Percentiles rank a stretch among this genome's conserved stretches.
Conservation (phyloP, 208 protist species). For the Novymonas esmeraldas region DNA sequence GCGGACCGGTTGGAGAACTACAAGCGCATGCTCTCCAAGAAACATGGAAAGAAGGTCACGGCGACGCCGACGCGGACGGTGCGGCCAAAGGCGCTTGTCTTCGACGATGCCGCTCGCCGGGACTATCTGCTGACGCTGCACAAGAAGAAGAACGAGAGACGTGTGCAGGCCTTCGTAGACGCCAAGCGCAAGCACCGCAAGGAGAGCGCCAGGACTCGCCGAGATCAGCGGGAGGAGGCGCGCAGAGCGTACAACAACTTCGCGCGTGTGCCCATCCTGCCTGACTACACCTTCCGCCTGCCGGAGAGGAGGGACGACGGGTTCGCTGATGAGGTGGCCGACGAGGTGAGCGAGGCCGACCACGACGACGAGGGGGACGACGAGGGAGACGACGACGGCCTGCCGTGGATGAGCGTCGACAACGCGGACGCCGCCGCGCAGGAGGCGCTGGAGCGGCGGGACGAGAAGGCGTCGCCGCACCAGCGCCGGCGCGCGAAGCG, state of each 20-base stretch:
- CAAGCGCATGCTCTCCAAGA: conserved; percentile 56
- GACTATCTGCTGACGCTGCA: conserved; percentile 83
- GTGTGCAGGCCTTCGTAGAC: conserved; percentile 87
- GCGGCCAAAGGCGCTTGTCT: conserved; percentile 44
- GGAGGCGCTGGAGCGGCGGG: conserved; percentile 9
- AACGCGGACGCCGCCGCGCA: conserved; percentile 19
- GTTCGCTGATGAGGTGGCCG: conserved; percentile 28
- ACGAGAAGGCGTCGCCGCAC: conserved; percentile 11
- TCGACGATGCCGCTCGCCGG: conserved; percentile 61
- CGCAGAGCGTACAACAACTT: conserved; percentile 86
- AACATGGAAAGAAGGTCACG: conserved; percentile 44
- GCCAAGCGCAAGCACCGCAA: conserved; percentile 68
- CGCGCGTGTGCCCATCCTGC: conserved; percentile 82
- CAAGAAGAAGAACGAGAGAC: conserved; percentile 87
- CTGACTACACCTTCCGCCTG: conserved; percentile 84
- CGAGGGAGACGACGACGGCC: conserved; percentile 11
- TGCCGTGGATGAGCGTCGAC: conserved; percentile 45
- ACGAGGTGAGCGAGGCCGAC: conserved; percentile 26
- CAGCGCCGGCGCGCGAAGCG: conserved; percentile 22
- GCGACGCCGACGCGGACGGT: conserved; percentile 12
- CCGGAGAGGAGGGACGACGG: conserved; percentile 48
- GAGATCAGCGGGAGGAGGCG: conserved; percentile 83
- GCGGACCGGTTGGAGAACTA: conserved; percentile 81
- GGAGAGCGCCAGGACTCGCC: conserved; percentile 70
- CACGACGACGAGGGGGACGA: conserved; percentile 11